Evolutionary conservation across 768 basidiomycete genomes (phyloP).

Genomic region (Heimioporus sp.): DNA sequence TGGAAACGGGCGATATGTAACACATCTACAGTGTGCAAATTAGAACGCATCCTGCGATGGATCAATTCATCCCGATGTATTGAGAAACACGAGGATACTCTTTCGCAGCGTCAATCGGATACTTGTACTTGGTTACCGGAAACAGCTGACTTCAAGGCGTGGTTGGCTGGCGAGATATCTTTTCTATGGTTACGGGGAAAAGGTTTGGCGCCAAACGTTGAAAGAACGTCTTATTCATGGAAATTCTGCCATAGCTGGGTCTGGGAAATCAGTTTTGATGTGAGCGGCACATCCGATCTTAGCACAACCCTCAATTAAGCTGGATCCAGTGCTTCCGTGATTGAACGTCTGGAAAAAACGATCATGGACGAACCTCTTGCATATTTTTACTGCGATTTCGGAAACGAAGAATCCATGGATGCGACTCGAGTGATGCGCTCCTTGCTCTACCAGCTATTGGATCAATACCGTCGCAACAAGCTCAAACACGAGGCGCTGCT

Average conservation of each 20-base stretch:
- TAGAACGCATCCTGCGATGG: not conserved
- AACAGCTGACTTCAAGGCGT: not conserved
- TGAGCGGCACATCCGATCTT: not conserved
- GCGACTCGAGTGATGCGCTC: constrained; percentile 7
- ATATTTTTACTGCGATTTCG: constrained; percentile 21
- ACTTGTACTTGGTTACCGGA: constrained; percentile 6
- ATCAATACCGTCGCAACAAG: not conserved
- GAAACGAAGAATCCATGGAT: not conserved
- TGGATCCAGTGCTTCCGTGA: not conserved
- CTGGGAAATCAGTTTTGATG: constrained; percentile 15
- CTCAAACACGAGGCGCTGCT: not conserved
- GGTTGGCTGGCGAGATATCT: not conserved
- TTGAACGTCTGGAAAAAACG: not conserved
- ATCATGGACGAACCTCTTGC: not conserved
- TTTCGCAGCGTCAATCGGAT: not conserved
- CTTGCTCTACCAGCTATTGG: constrained; percentile 14
- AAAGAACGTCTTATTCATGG: not conserved
- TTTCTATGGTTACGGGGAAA: constrained; percentile 11
- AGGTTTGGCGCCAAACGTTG: not conserved
- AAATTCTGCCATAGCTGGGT: constrained; percentile 4
- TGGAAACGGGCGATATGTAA: too few species aligned
- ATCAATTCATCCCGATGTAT: constrained; percentile 1
- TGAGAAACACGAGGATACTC: not conserved
- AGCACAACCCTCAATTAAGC: too few species aligned
- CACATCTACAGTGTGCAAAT: not conserved